Base-by-base conservation (phyloP, 1,139 yeast genomes). In the Lodderomyces beijingensis region DNA sequence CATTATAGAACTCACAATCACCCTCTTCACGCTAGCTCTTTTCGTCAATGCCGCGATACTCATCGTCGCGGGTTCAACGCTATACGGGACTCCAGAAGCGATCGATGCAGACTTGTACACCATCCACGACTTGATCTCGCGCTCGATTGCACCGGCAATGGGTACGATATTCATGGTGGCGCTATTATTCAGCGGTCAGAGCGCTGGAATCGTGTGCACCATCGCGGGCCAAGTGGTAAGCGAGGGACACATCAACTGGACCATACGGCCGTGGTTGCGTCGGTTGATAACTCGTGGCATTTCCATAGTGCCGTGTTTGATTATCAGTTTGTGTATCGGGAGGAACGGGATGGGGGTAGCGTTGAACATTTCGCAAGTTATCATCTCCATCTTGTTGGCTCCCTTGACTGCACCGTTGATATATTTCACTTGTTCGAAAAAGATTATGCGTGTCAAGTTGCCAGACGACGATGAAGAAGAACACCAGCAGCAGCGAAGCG, bases 121-220 rank as follows among this genome's bases (percentile, higher is more conserved):
- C 3, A 80, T 85, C 38, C 79, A 84, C 53, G 61, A 66, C 24
- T 62, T 84, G 47, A 62, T 85, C 23, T 64, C 75, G 1, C 47
- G 53, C 25, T 70, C 73, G 31, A 62, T 85, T 23, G 76, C 87
- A 1, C 86, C 86, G 3, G 79, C 73, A 2, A 89, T 83, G 1
- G 94, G 93, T 19, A 78, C 86, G 0, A 61, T 84, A 0, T 84
- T 85, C 57, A 83, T 83, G 75, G 58, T 83, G 28, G 91, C 94
- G 0, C 62, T 85, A 44, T 59, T 85, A 22, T 72, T 79, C 44
- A 77, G 86, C 38, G 95, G 94, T 7, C 86, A 82, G 49, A 77
- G 86, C 40, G 89, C 95, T 0, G 93, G 93, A 30, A 79, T 85
- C 38, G 89, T 85, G 2, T 85, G 94, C 52, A 85, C 95, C 0